Conservation (phyloP, 225 moss, liverwort and hornwort species). For the Anthoceros angustus region DNA sequence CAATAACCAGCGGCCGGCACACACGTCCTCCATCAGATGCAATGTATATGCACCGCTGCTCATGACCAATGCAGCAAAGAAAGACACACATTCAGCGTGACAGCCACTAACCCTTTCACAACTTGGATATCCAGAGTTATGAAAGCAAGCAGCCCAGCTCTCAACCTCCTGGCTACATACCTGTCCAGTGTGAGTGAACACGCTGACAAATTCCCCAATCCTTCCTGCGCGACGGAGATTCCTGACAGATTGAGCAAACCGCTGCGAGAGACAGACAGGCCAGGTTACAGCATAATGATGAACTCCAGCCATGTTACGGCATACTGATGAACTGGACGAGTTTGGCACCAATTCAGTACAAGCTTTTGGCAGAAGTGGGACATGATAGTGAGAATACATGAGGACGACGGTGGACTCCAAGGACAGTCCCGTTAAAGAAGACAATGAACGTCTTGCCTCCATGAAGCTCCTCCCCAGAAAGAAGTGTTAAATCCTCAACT, state of each 20-base stretch:
- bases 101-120: background rate
- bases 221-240: slow-evolving; percentile 81
- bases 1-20: slow-evolving; percentile 76
- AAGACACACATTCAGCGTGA: background rate
- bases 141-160: background rate
- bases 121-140: background rate
- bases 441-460: slow-evolving; percentile 67
- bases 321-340: background rate
- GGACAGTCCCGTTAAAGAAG: slow-evolving; percentile 91
- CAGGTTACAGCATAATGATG: background rate
- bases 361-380: background rate
- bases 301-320: background rate
- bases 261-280: slow-evolving; percentile 24
- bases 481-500: slow-evolving; percentile 79
- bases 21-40: slow-evolving; percentile 94
- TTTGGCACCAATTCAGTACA: background rate
- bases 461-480: slow-evolving; percentile 98
- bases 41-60: slow-evolving; percentile 83
- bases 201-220: slow-evolving; percentile 88
- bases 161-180: slow-evolving; percentile 11
- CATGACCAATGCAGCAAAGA: slow-evolving; percentile 6
- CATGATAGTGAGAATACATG: slow-evolving; percentile 11
- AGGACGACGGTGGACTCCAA: slow-evolving; percentile 91
- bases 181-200: slow-evolving; percentile 81
- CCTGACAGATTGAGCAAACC: slow-evolving; percentile 71